Evolutionary conservation across 768 basidiomycete species (phyloP).

Genomic region (Suillus alpinus): DNA sequence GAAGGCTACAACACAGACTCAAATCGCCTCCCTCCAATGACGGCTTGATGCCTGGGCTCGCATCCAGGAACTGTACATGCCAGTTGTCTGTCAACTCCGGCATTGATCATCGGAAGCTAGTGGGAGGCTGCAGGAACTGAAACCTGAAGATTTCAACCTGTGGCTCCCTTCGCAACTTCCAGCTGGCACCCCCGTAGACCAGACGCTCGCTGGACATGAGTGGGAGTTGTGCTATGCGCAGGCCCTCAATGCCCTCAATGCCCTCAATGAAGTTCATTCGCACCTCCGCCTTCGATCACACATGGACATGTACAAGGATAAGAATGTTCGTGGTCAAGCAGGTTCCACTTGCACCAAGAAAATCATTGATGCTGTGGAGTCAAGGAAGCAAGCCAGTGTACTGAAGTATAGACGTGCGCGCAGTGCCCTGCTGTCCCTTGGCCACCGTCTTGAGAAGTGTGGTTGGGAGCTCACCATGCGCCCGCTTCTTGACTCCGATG

Average conservation of each 20-base stretch:
- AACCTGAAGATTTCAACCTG: neutral
- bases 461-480: neutral
- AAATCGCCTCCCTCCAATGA: neutral
- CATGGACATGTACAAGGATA: slow-evolving; percentile 31
- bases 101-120: neutral
- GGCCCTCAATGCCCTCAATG: slow-evolving; percentile 26
- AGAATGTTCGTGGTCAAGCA: slow-evolving; percentile 2
- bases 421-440: neutral
- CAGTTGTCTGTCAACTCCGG: neutral
- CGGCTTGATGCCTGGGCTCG: neutral
- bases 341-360: neutral
- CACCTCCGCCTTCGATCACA: slow-evolving; percentile 26
- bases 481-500: neutral
- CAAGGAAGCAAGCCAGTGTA: neutral
- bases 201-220: slow-evolving; percentile 17
- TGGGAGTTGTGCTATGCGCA: slow-evolving; percentile 28
- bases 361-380: neutral
- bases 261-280: slow-evolving; percentile 26
- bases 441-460: neutral
- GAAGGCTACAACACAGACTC: neutral
- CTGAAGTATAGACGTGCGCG: neutral
- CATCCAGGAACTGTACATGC: neutral
- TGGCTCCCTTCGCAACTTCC: neutral
- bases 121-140: neutral
- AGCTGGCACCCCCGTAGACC: neutral